phyloP scores from a whole-genome alignment of 805 yeast genomes.

The Isabelozyma pseudorhagii region DNA sequence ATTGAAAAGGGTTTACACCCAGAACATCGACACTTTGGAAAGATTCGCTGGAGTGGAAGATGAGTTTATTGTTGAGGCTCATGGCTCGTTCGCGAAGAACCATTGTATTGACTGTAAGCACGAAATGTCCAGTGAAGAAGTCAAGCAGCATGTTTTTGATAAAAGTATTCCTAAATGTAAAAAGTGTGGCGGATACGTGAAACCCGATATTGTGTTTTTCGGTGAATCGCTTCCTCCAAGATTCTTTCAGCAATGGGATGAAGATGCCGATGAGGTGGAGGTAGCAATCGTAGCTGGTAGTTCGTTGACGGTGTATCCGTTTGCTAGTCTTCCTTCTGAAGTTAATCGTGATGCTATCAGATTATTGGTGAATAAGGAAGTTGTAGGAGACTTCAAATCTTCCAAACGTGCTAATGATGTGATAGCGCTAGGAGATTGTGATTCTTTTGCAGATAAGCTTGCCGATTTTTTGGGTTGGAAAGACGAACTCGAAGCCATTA shows the following conservation, averaged over 20 bases:
- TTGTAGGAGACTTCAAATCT: slow-evolving; percentile 69
- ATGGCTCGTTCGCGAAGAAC: slow-evolving; percentile 85
- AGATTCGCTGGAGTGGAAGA: slow-evolving; percentile 73
- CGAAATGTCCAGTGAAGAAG: slow-evolving; percentile 46
- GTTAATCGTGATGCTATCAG: slow-evolving; percentile 46
- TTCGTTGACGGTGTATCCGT: slow-evolving; percentile 84
- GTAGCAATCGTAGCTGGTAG: slow-evolving; percentile 90
- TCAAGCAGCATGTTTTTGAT: slow-evolving; percentile 37
- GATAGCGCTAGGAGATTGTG: slow-evolving; percentile 61
- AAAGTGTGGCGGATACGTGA: slow-evolving; percentile 71
- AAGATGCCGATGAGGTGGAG: slow-evolving; percentile 50
- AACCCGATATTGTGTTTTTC: slow-evolving; percentile 93
- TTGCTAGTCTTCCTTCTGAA: slow-evolving; percentile 78
- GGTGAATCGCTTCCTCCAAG: slow-evolving; percentile 79
- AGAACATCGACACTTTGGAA: slow-evolving; percentile 91
- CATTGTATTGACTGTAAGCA: slow-evolving; percentile 76
- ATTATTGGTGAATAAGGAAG: slow-evolving; percentile 69
- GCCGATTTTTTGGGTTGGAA: slow-evolving; percentile 64
- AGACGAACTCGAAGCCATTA: slow-evolving; percentile 45
- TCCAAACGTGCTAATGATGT: slow-evolving; percentile 55
- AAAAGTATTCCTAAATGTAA: slow-evolving; percentile 51
- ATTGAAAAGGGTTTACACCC: slow-evolving; percentile 77
- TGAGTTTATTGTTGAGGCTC: slow-evolving; percentile 79
- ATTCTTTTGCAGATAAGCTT: slow-evolving; percentile 54
- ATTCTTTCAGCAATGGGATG: slow-evolving; percentile 71